phyloP scores from a whole-genome alignment of 2,329 filamentous ascomycete species.

The Lachnellula subtilissima region DNA sequence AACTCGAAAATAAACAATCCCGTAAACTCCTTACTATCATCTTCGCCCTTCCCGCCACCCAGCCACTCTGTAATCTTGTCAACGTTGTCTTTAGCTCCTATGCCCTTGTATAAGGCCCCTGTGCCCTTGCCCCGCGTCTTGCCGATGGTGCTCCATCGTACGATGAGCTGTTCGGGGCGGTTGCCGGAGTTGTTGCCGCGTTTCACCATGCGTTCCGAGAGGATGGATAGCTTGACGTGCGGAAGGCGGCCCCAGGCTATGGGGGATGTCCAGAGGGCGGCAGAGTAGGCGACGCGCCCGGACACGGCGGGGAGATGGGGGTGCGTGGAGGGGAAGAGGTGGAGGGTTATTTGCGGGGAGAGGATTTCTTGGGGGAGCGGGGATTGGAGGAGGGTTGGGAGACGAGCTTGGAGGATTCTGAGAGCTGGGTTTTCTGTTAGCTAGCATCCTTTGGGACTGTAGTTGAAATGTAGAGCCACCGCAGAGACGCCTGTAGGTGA shows the following conservation, averaged over 20 bases:
- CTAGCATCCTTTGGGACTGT: not conserved
- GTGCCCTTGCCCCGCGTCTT: conserved; percentile 40
- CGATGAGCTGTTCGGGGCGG: conserved; percentile 74
- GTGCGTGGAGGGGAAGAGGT: conserved; percentile 71
- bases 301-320: conserved; percentile 89
- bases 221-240: conserved; percentile 80
- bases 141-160: conserved; percentile 75
- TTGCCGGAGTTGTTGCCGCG: conserved; percentile 10
- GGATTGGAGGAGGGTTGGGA: conserved; percentile 62
- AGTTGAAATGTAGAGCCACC: not conserved
- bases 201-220: conserved; percentile 75
- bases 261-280: conserved; percentile 91
- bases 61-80: conserved; percentile 47
- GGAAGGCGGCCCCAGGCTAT: conserved; percentile 94
- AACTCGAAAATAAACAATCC: conserved; percentile 96
- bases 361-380: conserved; percentile 71
- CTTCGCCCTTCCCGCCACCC: conserved; percentile 44
- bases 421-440: conserved; percentile 44
- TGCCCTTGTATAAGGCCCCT: conserved; percentile 41
- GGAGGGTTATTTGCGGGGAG: conserved; percentile 65
- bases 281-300: conserved; percentile 83
- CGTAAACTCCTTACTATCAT: conserved; percentile 71
- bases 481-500: not conserved
- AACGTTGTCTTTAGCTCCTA: conserved; percentile 41
- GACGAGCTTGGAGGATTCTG: conserved; percentile 58